Conservation (phyloP, 2,329 filamentous ascomycete genomes). For the Cylindrodendrum hubeiense region DNA sequence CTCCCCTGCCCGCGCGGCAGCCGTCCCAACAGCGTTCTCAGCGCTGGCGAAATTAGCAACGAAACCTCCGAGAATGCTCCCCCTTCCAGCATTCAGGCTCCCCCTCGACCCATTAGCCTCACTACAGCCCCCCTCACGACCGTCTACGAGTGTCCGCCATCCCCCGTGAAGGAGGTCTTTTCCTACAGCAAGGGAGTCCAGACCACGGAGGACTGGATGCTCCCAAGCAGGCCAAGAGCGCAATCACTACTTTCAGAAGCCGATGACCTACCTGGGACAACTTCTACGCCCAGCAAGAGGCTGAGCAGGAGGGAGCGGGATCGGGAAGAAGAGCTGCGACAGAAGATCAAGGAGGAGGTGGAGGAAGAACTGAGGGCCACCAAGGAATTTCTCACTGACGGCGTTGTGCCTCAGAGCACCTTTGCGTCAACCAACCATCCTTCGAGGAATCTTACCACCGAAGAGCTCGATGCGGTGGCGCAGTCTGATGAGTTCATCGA, state of each 20-base stretch:
- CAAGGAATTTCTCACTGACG: slow-evolving; percentile 69
- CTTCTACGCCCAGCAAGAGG: slow-evolving; percentile 76
- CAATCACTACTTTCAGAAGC: slow-evolving; percentile 66
- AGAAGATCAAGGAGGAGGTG: slow-evolving; percentile 87
- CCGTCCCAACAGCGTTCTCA: slow-evolving; percentile 88
- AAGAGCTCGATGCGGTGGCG: slow-evolving; percentile 91
- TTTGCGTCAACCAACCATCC: slow-evolving; percentile 72
- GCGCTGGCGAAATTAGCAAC: slow-evolving; percentile 83
- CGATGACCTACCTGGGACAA: slow-evolving; percentile 67
- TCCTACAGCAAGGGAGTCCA: slow-evolving; percentile 98
- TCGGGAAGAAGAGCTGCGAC: slow-evolving; percentile 88
- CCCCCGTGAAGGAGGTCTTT: slow-evolving; percentile 84
- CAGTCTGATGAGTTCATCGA: slow-evolving; percentile 94
- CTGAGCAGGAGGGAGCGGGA: slow-evolving; percentile 84
- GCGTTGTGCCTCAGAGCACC: slow-evolving; percentile 40
- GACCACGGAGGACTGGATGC: slow-evolving; percentile 81
- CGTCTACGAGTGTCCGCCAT: slow-evolving; percentile 83
- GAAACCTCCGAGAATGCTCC: slow-evolving; percentile 73
- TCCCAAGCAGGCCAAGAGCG: slow-evolving; percentile 61
- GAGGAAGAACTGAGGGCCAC: slow-evolving; percentile 89
- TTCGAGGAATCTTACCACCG: slow-evolving; percentile 80
- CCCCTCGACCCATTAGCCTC: slow-evolving; percentile 73
- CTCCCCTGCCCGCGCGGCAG: slow-evolving; percentile 79
- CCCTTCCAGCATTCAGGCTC: slow-evolving; percentile 57
- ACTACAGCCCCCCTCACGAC: slow-evolving; percentile 80